Conservation (phyloP, 495 filamentous ascomycete genomes). For the Xylaria telfairii region DNA sequence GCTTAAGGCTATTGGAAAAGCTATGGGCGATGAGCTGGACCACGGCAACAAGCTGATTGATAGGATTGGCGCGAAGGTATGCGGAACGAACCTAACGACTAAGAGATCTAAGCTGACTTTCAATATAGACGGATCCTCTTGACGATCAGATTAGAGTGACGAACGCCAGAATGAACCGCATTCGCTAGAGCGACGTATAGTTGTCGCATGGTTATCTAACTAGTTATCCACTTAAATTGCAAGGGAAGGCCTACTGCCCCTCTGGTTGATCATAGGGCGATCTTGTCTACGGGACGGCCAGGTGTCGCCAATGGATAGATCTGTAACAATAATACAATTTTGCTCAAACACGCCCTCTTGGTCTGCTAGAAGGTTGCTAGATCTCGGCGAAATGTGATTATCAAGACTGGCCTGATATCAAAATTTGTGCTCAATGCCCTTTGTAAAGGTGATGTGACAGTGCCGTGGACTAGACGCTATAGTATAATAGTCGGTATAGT, state of each 20-base stretch:
- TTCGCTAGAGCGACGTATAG: conserved; percentile 7
- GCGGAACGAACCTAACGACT: conserved; percentile 10
- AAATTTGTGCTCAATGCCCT: background rate
- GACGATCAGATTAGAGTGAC: conserved; percentile 37
- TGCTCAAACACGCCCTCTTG: background rate
- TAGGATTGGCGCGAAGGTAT: conserved; percentile 73
- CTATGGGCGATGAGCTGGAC: conserved; percentile 76
- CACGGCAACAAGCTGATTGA: conserved; percentile 76
- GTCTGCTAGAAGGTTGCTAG: background rate
- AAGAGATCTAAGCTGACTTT: conserved; percentile 29
- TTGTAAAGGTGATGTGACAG: background rate
- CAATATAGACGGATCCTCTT: conserved; percentile 40
- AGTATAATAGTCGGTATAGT: background rate
- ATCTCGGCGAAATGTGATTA: background rate
- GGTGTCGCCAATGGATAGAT: conserved; percentile 21
- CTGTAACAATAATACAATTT: background rate
- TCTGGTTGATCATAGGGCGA: conserved; percentile 2
- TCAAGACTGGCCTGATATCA: background rate
- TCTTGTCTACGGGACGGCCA: conserved; percentile 9
- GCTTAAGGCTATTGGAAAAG: conserved; percentile 70
- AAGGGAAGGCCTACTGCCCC: background rate
- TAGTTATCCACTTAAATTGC: background rate
- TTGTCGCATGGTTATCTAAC: background rate
- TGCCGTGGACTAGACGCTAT: background rate
- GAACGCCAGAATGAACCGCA: conserved; percentile 31